These are phyloP conservation scores for Magnaporthales sp. DNA, from an alignment of 2,329 filamentous ascomycete genomes.

Conservation along the genomic window DNA sequence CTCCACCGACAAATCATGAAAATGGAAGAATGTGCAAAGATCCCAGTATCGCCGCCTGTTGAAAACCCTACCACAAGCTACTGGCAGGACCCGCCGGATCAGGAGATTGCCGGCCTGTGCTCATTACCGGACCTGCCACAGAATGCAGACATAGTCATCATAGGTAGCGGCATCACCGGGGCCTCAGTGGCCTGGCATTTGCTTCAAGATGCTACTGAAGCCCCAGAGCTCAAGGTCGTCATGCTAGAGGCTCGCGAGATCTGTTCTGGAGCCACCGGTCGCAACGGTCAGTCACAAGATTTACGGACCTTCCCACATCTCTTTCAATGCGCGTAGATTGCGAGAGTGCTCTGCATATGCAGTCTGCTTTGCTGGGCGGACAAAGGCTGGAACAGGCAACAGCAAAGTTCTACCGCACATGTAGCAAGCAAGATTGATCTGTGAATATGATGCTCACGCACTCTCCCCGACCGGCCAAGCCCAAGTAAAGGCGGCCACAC, in stretches of 20 bases:
- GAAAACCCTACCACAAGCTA: conserved; percentile 47
- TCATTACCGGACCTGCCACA: conserved; percentile 40
- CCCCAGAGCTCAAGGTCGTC: conserved; percentile 31
- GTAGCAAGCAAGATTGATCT: background rate
- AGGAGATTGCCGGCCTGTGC: conserved; percentile 38
- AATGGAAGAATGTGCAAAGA: conserved; percentile 27
- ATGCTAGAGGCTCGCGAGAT: conserved; percentile 58
- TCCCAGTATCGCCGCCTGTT: conserved; percentile 37
- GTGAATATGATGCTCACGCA: background rate
- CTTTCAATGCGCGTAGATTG: too few relatives aligned
- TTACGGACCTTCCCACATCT: background rate
- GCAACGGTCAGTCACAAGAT: conserved; percentile 38
- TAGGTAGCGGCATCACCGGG: conserved; percentile 59
- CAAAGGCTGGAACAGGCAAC: background rate
- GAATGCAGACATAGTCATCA: conserved; percentile 48
- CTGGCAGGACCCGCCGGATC: conserved; percentile 49
- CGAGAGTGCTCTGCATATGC: background rate
- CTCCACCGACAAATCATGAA: too few relatives aligned
- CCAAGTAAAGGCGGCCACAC: conserved; percentile 23
- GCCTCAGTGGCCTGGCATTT: conserved; percentile 48
- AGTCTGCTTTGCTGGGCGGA: background rate
- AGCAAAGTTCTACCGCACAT: too few relatives aligned
- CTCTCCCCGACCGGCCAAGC: background rate
- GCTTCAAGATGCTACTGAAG: conserved; percentile 14
- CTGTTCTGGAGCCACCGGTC: conserved; percentile 58